Evolutionary conservation across 2,329 filamentous ascomycete species (phyloP).

Genomic region (Colletotrichum sp.): DNA sequence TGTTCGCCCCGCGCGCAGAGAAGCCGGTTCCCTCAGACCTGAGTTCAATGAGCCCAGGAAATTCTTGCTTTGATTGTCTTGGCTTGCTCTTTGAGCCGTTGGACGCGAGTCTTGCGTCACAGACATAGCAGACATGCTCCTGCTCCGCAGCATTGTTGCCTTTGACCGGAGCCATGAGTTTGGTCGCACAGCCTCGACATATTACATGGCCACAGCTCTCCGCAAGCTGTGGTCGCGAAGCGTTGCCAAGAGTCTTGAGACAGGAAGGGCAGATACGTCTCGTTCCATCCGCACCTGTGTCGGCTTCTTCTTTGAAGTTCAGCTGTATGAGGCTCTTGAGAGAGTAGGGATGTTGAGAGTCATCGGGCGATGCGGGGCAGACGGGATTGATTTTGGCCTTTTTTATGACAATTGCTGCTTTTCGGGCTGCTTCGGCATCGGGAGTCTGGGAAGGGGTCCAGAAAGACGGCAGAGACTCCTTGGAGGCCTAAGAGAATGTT

Average conservation of each 20-base stretch:
- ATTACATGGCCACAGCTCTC: constrained; percentile 92
- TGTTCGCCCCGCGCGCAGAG: constrained; percentile 82
- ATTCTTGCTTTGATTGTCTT: constrained; percentile 51
- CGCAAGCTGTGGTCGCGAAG: constrained; percentile 80
- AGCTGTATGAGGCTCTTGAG: constrained; percentile 80
- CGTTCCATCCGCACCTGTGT: constrained; percentile 48
- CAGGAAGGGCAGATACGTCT: constrained; percentile 78
- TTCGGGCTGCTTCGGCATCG: constrained; percentile 35
- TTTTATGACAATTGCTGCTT: constrained; percentile 40
- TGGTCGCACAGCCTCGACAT: constrained; percentile 82
- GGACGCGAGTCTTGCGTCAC: constrained; percentile 76
- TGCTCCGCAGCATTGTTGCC: constrained; percentile 44
- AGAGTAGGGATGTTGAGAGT: constrained; percentile 74
- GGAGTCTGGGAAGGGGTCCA: constrained; percentile 91
- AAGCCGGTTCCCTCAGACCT: constrained; percentile 91
- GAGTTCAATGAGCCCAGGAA: constrained; percentile 80
- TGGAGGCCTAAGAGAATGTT: constrained; percentile 11
- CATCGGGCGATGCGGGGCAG: constrained; percentile 76
- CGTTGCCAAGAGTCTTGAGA: constrained; percentile 81
- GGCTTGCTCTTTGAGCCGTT: constrained; percentile 47
- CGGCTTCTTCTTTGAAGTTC: constrained; percentile 75
- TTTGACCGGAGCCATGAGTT: constrained; percentile 73
- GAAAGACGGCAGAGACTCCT: constrained; percentile 74
- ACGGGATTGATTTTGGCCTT: constrained; percentile 71
- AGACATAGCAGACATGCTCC: constrained; percentile 80